These are phyloP conservation scores for Globisporangium camurandrum DNA, from an alignment of 352 stramenopile species.

Conservation along the genomic window DNA sequence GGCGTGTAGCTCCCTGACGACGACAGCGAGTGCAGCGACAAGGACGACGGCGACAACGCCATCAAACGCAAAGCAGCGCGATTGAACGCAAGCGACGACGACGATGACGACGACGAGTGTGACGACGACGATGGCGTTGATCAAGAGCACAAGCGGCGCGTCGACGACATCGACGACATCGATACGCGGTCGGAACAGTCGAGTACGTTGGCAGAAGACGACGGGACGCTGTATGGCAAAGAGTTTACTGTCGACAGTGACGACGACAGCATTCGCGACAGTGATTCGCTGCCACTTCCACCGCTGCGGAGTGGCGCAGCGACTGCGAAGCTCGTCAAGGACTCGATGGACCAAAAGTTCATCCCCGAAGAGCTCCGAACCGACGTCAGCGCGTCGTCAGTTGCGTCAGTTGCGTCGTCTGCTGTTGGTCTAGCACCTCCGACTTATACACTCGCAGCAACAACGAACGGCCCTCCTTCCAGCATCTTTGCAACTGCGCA, in stretches of 20 bases:
- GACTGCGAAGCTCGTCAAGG: conserved; percentile 67
- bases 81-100: conserved; percentile 12
- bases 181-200: conserved; percentile 36
- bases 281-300: conserved; percentile 49
- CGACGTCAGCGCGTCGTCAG: background rate
- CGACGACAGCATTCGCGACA: conserved; percentile 33
- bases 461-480: conserved; percentile 14
- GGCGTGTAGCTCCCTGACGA: conserved; percentile 7
- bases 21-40: conserved; percentile 5
- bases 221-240: conserved; percentile 78
- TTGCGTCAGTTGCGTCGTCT: too few species aligned
- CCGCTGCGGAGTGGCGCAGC: conserved; percentile 46
- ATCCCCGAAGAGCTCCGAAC: conserved; percentile 56
- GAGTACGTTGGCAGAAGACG: conserved; percentile 63
- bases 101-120: conserved; percentile 30
- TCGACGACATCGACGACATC: conserved; percentile 14
- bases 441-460: too few species aligned
- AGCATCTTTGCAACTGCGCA: conserved; percentile 65
- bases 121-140: conserved; percentile 31
- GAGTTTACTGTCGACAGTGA: conserved; percentile 46
- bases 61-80: background rate
- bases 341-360: conserved; percentile 83
- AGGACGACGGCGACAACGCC: too few species aligned
- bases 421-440: too few species aligned
- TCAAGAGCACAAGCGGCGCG: conserved; percentile 39